Base-by-base conservation (phyloP, 805 yeast species). In the Wickerhamomyces pijperi region DNA sequence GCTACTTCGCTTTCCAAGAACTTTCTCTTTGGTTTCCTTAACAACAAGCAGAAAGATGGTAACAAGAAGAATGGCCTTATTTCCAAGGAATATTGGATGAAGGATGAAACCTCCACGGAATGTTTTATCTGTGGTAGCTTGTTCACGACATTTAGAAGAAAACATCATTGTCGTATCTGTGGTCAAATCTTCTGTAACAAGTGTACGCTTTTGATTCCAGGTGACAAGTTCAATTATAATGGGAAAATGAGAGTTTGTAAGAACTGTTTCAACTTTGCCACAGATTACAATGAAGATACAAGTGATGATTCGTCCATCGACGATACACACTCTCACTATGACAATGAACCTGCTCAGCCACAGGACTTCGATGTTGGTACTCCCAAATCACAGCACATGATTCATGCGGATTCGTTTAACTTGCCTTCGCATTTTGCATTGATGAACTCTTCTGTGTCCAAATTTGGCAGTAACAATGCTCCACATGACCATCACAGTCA, bases 101-200 rank as follows among this genome's bases (percentile, higher is more conserved):
- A 88, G 51, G 97, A 90, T 61, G 83, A 90, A 33, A 83, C 86
- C 42, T 95, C 94, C 0, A 73, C 79, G 8, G 92, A 86, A 45
- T 90, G 98, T 53, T 76, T 86, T 42, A 70, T 80, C 14, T 90
- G 97, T 58, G 84, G 82, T 40, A 70, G 77, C 39, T 74, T 76
- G 3, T 90, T 90, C 54, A 74, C 82, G 1, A 82, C 97, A 0
- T 88, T 87, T 60, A 65, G 96, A 55, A 67, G 98, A 48, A 82
- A 84, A 47, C 98, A 90, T 55, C 98, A 90, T 59, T 90, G 98
- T 54, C 65, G 98, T 39, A 78, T 90, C 28, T 90, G 98, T 60
- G 98, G 98, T 2, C 95, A 88, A 57, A 88, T 90, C 36, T 90
- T 88, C 54, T 90, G 98, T 58, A 70, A 82, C 34, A 68, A 71